Evolutionary conservation across 495 filamentous ascomycete genomes (phyloP), one percentile per base, ranked within the genome.

Genomic region (Hypoxylon trugodes): DNA sequence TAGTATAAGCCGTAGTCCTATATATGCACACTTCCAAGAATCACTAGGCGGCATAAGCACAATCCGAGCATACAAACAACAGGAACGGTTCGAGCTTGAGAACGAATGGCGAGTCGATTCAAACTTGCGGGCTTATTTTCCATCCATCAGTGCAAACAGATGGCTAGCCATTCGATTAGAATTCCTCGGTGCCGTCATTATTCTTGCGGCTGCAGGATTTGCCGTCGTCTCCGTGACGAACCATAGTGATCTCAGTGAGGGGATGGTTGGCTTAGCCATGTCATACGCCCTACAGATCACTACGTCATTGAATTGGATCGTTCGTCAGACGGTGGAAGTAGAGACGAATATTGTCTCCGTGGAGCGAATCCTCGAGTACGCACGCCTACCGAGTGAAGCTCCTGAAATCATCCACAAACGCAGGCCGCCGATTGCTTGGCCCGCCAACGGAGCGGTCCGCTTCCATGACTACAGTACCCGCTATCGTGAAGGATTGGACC

Each of bases 311-410:
- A 99, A 99, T 79, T 99, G 95, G 95, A 97, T 99, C 68, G 96
- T 99, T 40, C 89, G 96, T 50, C 96, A 99, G 78, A 97, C 95
- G 3, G 96, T 99, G 12, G 96, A 99, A 76, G 96, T 98, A 25
- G 96, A 99, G 81, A 98, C 95, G 32, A 99, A 99, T 76, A 98
- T 98, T 61, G 94, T 99, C 54, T 96, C 96, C 8, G 96, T 99
- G 50, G 96, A 99, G 83, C 89, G 96, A 59, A 92, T 98, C 36
- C 87, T 98, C 56, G 96, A 99, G 77, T 99, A 99, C 74, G 91
- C 95, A 53, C 85, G 85, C 61, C 85, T 98, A 61, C 95, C 95
- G 24, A 95, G 91, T 74, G 96, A 99, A 78, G 95, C 96, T 42
- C 92, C 93, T 18, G 96, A 99, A 67, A 89, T 97, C 57, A 90